phyloP scores from a whole-genome alignment of 1,284 basidiomycete genomes.

The Ustilago loliicola region DNA sequence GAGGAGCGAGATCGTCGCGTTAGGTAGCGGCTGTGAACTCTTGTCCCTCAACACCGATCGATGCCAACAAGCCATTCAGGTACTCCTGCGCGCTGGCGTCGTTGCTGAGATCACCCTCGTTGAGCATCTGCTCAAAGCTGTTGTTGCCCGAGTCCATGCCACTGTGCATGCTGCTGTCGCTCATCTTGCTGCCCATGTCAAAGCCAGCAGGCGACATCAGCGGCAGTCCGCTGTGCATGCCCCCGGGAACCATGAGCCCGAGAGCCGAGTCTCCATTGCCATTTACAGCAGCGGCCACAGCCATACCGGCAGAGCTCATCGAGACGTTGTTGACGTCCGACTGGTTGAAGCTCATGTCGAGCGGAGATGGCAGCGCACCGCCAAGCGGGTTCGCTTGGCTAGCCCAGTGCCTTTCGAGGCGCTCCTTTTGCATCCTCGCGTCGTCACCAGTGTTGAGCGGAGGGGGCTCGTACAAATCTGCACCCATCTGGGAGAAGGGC shows the following conservation, averaged over 20 bases:
- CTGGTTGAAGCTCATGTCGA: conserved; percentile 51
- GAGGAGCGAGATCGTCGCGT: neutral
- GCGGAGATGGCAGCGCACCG: conserved; percentile 44
- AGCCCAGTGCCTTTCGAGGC: conserved; percentile 62
- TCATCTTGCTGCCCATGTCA: conserved; percentile 33
- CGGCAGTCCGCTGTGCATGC: conserved; percentile 20
- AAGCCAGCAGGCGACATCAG: conserved; percentile 38
- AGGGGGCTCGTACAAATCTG: conserved; percentile 51
- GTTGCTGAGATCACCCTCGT: conserved; percentile 39
- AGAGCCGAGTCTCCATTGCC: conserved; percentile 31
- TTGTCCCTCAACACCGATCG: conserved; percentile 52
- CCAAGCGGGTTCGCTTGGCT: conserved; percentile 32
- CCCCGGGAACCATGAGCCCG: conserved; percentile 35
- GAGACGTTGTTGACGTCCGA: conserved; percentile 25
- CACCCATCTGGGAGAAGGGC: conserved; percentile 56
- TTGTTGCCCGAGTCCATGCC: conserved; percentile 41
- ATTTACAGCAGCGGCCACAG: conserved; percentile 18
- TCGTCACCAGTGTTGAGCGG: conserved; percentile 56
- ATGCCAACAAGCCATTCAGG: conserved; percentile 47
- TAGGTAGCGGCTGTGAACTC: conserved; percentile 20
- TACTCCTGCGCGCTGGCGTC: conserved; percentile 50
- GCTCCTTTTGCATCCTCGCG: conserved; percentile 57
- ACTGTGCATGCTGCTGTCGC: conserved; percentile 10
- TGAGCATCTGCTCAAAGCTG: conserved; percentile 48
- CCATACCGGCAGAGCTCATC: conserved; percentile 35